phyloP scores from a whole-genome alignment of 805 yeast species.

The Torulaspora franciscae region DNA sequence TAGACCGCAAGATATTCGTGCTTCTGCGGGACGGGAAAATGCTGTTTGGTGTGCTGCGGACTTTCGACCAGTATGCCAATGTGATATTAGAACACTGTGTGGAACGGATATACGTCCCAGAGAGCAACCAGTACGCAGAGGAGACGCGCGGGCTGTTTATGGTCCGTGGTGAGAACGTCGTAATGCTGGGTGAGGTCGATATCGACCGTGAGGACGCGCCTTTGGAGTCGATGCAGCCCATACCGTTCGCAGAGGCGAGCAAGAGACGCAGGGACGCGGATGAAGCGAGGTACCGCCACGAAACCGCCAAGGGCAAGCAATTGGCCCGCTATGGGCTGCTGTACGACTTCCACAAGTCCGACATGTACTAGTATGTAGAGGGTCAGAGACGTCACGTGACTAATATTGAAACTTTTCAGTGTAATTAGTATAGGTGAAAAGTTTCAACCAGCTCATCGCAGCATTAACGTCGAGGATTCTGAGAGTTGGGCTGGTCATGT shows the following conservation, averaged over 20 bases:
- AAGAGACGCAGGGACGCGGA: slow-evolving; percentile 34
- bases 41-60: slow-evolving; percentile 82
- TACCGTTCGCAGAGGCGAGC: slow-evolving; percentile 61
- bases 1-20: slow-evolving; percentile 76
- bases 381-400: slow-evolving; percentile 3
- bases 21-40: slow-evolving; percentile 85
- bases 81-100: slow-evolving; percentile 85
- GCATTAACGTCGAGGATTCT: not conserved
- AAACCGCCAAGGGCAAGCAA: slow-evolving; percentile 44
- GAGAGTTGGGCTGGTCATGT: slow-evolving; percentile 17
- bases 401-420: not conserved
- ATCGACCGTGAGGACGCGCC: slow-evolving; percentile 78
- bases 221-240: slow-evolving; percentile 49
- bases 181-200: slow-evolving; percentile 89
- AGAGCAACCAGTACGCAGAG: slow-evolving; percentile 61
- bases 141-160: slow-evolving; percentile 72
- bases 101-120: slow-evolving; percentile 71
- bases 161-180: slow-evolving; percentile 94
- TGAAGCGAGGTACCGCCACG: slow-evolving; percentile 37
- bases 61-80: slow-evolving; percentile 93
- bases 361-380: slow-evolving; percentile 41
- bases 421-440: not conserved
- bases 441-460: slow-evolving; percentile 6
- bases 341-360: slow-evolving; percentile 52
- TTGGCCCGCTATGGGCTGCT: slow-evolving; percentile 52